Conservation (phyloP, 495 filamentous ascomycete genomes). For the Parachaetomium inaequale region DNA sequence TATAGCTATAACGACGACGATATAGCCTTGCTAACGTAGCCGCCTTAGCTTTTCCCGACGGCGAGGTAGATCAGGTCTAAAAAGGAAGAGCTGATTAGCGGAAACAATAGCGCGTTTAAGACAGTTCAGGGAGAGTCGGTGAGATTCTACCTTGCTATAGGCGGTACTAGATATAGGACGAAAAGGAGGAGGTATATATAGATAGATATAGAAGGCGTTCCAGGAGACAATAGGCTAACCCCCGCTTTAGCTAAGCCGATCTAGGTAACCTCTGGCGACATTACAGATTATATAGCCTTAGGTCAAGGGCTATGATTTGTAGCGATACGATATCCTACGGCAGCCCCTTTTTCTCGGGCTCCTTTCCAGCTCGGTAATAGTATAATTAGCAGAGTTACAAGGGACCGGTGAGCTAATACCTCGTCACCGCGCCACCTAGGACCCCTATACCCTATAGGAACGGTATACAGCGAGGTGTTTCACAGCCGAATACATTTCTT, state of each 20-base stretch:
- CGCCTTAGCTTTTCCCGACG: constrained; percentile 16
- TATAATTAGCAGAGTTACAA: constrained; percentile 21
- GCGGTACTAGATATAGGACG: too few species aligned
- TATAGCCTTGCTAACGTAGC: constrained; percentile 12
- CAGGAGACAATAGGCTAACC: constrained; percentile 9
- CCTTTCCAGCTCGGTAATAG: constrained; percentile 16
- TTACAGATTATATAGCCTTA: neutral
- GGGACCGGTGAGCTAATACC: constrained; percentile 14
- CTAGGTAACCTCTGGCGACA: constrained; percentile 18
- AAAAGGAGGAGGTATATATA: neutral
- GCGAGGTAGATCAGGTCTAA: constrained; percentile 17
- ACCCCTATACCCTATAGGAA: constrained; percentile 6
- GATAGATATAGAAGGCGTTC: too few species aligned
- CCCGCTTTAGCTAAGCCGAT: constrained; percentile 14
- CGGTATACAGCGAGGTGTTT: constrained; percentile 11
- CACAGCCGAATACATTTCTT: constrained; percentile 15
- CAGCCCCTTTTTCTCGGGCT: constrained; percentile 14
- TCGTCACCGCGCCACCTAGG: too few species aligned
- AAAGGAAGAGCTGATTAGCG: constrained; percentile 6
- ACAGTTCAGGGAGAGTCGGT: neutral
- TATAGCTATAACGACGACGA: neutral
- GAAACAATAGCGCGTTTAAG: constrained; percentile 5
- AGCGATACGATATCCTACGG: constrained; percentile 8
- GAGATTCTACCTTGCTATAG: too few species aligned
- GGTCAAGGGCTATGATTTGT: too few species aligned